phyloP scores from a whole-genome alignment of 2,329 filamentous ascomycete species.

The Neonectria ditissima region DNA sequence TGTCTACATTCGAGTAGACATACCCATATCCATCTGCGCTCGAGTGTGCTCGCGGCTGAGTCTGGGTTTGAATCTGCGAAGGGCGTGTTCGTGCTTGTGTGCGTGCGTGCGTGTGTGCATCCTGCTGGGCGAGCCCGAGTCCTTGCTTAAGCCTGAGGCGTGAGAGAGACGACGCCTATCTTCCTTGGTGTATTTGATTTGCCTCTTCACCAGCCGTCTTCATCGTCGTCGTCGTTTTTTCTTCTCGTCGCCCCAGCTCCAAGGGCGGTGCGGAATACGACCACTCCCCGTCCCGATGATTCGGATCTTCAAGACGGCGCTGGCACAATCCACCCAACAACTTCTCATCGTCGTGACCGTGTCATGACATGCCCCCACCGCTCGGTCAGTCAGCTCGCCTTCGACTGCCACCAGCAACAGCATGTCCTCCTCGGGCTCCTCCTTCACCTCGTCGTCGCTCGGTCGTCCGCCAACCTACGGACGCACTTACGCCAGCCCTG shows the following conservation, averaged over 20 bases:
- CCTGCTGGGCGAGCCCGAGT: conserved; percentile 8
- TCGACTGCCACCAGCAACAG: conserved; percentile 45
- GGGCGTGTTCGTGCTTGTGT: conserved; percentile 10
- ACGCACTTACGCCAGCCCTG: conserved; percentile 56
- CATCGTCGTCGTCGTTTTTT: background rate
- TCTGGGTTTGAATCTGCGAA: conserved; percentile 16
- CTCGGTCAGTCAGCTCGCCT: conserved; percentile 46
- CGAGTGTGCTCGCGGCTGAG: conserved; percentile 20
- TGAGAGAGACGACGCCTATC: conserved; percentile 3
- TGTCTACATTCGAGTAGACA: conserved; percentile 16
- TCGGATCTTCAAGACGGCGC: conserved; percentile 38
- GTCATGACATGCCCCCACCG: conserved; percentile 48
- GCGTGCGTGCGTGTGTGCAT: conserved; percentile 16
- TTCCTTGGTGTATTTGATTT: conserved; percentile 14
- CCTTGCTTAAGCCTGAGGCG: conserved; percentile 3
- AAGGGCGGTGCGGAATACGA: conserved; percentile 30
- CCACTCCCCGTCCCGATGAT: conserved; percentile 32
- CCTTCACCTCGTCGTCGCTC: conserved; percentile 60
- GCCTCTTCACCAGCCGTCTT: conserved; percentile 4
- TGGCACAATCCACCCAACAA: conserved; percentile 37
- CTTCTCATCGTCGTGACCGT: conserved; percentile 41
- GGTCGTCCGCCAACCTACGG: conserved; percentile 56
- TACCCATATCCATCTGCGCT: conserved; percentile 20
- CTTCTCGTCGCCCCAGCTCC: conserved; percentile 4
- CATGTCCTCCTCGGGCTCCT: conserved; percentile 63